phyloP scores from a whole-genome alignment of 2,329 filamentous ascomycete genomes.

The Diaporthe vexans region DNA sequence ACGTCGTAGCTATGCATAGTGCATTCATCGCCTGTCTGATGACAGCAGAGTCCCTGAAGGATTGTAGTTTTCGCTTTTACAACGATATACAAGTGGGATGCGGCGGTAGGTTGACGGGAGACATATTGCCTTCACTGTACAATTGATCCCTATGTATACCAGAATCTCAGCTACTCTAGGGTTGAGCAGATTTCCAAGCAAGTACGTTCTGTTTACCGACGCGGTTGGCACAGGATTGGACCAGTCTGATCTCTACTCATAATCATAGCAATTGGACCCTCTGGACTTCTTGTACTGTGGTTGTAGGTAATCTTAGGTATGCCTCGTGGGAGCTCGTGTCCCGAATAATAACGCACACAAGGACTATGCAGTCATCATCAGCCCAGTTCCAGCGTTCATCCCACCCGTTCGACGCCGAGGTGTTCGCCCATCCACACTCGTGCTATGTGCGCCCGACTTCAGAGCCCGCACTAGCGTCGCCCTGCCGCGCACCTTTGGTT shows the following conservation, averaged over 20 bases:
- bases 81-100: neutral
- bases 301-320: neutral
- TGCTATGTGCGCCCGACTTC: conserved; percentile 13
- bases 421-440: neutral
- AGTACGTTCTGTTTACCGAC: too few species aligned
- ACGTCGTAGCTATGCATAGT: neutral
- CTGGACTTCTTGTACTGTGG: neutral
- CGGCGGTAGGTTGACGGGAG: neutral
- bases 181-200: too few species aligned
- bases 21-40: neutral
- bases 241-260: neutral
- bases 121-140: neutral
- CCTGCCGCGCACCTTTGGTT: neutral
- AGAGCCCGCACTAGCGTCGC: conserved; percentile 27
- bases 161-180: too few species aligned
- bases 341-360: neutral
- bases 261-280: neutral
- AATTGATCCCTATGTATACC: neutral
- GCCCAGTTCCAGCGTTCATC: neutral
- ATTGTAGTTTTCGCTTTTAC: neutral
- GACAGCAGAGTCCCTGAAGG: neutral
- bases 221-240: neutral
- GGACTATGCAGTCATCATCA: neutral
- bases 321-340: neutral
- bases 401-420: neutral